Percentiles rank a stretch among this genome's conserved stretches.
These are phyloP conservation scores for Clitopilus passeckerianus DNA, from an alignment of 768 basidiomycete genomes.

Conservation along the genomic window DNA sequence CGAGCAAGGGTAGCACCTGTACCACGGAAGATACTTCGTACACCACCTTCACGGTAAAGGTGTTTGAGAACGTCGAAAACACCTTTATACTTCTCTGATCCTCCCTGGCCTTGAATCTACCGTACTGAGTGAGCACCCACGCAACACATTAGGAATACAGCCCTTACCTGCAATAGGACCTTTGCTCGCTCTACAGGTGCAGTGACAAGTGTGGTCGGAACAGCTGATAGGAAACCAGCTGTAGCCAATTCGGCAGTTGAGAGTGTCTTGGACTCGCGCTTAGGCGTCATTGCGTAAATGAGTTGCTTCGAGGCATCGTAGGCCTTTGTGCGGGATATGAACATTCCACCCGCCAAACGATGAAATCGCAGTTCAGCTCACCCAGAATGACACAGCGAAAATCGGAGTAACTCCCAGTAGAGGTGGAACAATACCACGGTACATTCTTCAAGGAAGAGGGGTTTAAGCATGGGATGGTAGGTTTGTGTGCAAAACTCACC, in stretches of 20 bases:
- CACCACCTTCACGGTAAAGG: constrained; percentile 90
- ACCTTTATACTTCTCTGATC: constrained; percentile 76
- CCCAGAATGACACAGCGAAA: constrained; percentile 98
- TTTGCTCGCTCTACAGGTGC: constrained; percentile 97
- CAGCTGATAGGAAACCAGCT: constrained; percentile 92
- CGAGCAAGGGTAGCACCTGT: constrained; percentile 90
- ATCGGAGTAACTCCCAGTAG: constrained; percentile 95
- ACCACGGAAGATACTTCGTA: constrained; percentile 89
- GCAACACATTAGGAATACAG: not conserved
- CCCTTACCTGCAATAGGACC: constrained; percentile 80
- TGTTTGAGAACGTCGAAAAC: constrained; percentile 88
- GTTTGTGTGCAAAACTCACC: constrained; percentile 43
- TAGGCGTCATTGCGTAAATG: constrained; percentile 75
- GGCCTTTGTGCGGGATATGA: constrained; percentile 43
- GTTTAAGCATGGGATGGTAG: not conserved
- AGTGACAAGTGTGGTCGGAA: constrained; percentile 89
- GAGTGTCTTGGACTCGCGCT: constrained; percentile 57
- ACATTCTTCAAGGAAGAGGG: constrained; percentile 46
- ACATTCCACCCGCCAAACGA: not conserved
- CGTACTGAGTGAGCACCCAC: constrained; percentile 7
- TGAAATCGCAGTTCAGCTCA: constrained; percentile 25
- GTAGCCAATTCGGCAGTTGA: constrained; percentile 78
- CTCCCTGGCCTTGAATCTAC: constrained; percentile 88
- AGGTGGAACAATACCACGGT: constrained; percentile 92
- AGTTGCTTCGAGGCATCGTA: constrained; percentile 92